These are phyloP conservation scores for Nymphaea thermarum DNA, from an alignment of 164 flowering plant species.

Conservation along the genomic window DNA sequence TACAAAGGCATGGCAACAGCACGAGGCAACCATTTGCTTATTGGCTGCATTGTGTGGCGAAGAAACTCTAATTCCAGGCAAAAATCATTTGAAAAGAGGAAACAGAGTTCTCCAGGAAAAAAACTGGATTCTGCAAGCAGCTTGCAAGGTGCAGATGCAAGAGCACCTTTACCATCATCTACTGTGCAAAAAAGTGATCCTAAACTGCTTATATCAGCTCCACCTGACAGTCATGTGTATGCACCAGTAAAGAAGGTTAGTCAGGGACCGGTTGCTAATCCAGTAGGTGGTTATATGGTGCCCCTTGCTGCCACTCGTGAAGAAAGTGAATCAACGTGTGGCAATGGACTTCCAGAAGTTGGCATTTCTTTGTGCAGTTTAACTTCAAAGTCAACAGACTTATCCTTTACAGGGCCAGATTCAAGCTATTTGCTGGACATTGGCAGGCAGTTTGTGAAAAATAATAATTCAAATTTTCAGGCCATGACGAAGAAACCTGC, in stretches of 20 bases:
- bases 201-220: background rate
- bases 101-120: constrained; percentile 4
- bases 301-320: background rate
- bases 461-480: background rate
- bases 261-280: background rate
- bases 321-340: no score
- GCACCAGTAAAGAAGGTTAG: background rate
- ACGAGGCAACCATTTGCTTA: constrained; percentile 29
- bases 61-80: constrained; percentile 18
- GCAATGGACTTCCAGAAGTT: constrained; percentile 4
- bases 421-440: constrained; percentile 1
- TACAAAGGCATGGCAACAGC: constrained; percentile 45
- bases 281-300: background rate
- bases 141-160: background rate
- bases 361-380: constrained; percentile 1
- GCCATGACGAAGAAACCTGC: constrained; percentile 8
- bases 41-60: constrained; percentile 60
- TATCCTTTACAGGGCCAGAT: constrained; percentile 3
- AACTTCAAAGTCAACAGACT: background rate
- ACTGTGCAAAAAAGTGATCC: background rate
- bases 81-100: constrained; percentile 16
- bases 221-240: constrained; percentile 1
- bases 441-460: background rate
- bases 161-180: constrained; percentile 1
- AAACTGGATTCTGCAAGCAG: constrained; percentile 8